A percentile compares a stretch with the other conserved stretches of the same genome.
These are phyloP conservation scores for Tylopilus sp. DNA, from an alignment of 768 basidiomycete species.

Conservation along the genomic window DNA sequence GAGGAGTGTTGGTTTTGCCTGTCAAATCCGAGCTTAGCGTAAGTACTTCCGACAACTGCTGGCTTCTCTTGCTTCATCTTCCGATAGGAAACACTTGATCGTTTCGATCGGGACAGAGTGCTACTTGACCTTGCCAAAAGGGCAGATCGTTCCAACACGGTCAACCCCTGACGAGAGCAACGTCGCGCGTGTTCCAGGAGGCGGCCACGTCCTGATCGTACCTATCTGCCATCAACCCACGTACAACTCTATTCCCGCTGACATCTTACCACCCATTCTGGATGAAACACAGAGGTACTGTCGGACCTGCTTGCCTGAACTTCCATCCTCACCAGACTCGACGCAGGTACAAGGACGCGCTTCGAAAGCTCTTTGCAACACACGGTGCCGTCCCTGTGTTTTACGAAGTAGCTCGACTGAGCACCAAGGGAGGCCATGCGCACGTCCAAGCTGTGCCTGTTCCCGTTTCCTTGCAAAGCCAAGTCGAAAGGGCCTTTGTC, in stretches of 20 bases:
- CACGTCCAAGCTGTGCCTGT: slow-evolving; percentile 87
- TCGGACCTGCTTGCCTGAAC: slow-evolving; percentile 6
- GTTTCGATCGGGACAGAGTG: slow-evolving; percentile 91
- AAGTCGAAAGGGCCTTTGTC: slow-evolving; percentile 69
- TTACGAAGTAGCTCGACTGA: slow-evolving; percentile 85
- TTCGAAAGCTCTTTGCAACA: slow-evolving; percentile 68
- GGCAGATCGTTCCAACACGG: slow-evolving; percentile 86
- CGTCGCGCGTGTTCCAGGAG: slow-evolving; percentile 72
- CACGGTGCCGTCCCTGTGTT: slow-evolving; percentile 66
- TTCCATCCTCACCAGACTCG: not conserved
- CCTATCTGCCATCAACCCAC: slow-evolving; percentile 95
- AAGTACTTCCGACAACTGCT: slow-evolving; percentile 28
- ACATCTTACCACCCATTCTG: slow-evolving; percentile 69
- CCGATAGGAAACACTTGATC: slow-evolving; percentile 84
- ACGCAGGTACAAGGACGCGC: slow-evolving; percentile 71
- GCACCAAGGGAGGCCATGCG: slow-evolving; percentile 88
- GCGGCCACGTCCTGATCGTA: slow-evolving; percentile 92
- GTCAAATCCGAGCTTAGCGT: slow-evolving; percentile 90
- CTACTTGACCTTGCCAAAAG: slow-evolving; percentile 95
- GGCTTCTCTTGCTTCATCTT: slow-evolving; percentile 4
- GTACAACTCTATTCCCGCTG: slow-evolving; percentile 73
- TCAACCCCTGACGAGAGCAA: slow-evolving; percentile 41
- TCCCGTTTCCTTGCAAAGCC: slow-evolving; percentile 55
- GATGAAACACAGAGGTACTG: slow-evolving; percentile 75
- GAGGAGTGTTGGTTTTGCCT: slow-evolving; percentile 99